Conservation (phyloP, 1,284 basidiomycete genomes). For the Farysia itapuensis region DNA sequence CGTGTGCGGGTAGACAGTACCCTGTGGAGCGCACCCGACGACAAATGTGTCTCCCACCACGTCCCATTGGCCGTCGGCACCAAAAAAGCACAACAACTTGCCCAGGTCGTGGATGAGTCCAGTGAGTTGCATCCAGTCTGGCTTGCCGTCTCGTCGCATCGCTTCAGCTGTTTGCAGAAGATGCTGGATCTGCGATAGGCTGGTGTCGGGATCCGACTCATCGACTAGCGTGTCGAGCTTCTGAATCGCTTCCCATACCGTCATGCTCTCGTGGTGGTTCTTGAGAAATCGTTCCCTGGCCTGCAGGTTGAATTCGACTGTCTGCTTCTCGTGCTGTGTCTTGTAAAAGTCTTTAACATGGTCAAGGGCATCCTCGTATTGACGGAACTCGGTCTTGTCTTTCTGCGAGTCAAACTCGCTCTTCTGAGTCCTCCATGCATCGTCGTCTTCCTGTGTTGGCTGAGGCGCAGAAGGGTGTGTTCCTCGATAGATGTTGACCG, state of each 20-base stretch:
- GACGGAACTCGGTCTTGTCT: constrained; percentile 68
- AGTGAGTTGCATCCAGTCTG: constrained; percentile 71
- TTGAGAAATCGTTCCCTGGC: constrained; percentile 31
- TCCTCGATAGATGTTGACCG: constrained; percentile 40
- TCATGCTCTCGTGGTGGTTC: constrained; percentile 44
- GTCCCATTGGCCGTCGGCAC: constrained; percentile 78
- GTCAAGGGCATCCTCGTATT: constrained; percentile 70
- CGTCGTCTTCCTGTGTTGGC: constrained; percentile 8
- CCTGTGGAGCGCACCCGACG: constrained; percentile 77
- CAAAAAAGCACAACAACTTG: constrained; percentile 44
- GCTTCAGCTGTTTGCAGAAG: constrained; percentile 88
- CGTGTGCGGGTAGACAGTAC: constrained; percentile 73
- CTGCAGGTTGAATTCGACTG: constrained; percentile 39
- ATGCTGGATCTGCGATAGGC: constrained; percentile 76
- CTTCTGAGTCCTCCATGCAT: constrained; percentile 28
- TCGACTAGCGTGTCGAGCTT: constrained; percentile 83
- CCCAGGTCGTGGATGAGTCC: constrained; percentile 68
- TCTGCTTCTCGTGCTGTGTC: constrained; percentile 85
- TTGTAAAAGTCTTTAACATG: constrained; percentile 83
- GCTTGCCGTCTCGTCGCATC: constrained; percentile 79
- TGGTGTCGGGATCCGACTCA: constrained; percentile 72
- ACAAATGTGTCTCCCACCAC: constrained; percentile 83
- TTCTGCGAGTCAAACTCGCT: constrained; percentile 74
- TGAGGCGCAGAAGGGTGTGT: constrained; percentile 26
- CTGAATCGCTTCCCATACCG: constrained; percentile 86